These are phyloP conservation scores for Xylaria sp. DNA, from an alignment of 2,329 filamentous ascomycete species.

Conservation along the genomic window DNA sequence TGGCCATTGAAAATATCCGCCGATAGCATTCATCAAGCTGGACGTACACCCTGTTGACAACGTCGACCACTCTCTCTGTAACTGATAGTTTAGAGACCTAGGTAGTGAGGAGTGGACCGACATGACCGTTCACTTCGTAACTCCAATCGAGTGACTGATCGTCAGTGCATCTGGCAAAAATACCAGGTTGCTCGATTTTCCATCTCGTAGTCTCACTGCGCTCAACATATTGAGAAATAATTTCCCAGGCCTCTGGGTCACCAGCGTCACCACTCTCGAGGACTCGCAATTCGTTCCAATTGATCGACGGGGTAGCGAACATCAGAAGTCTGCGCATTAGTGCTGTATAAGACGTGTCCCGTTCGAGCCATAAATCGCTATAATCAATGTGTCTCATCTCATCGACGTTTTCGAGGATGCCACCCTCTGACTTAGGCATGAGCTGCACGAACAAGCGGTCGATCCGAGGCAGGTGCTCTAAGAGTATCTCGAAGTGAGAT, in stretches of 20 bases:
- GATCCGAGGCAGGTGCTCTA: conserved; percentile 61
- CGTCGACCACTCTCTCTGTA: not conserved
- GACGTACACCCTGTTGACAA: not conserved
- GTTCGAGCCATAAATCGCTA: conserved; percentile 64
- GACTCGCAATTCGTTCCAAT: conserved; percentile 58
- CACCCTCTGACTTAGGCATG: conserved; percentile 51
- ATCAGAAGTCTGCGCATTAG: conserved; percentile 55
- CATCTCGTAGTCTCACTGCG: conserved; percentile 54
- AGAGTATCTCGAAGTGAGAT: conserved; percentile 66
- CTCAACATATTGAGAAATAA: conserved; percentile 54
- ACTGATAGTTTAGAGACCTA: not conserved
- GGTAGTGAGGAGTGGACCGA: not conserved
- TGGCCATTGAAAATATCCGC: not conserved
- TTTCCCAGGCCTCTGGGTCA: conserved; percentile 59
- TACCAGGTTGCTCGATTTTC: conserved; percentile 57
- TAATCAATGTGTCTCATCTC: conserved; percentile 55
- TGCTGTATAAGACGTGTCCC: conserved; percentile 61
- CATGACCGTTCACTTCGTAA: conserved; percentile 38
- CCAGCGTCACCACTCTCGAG: conserved; percentile 64
- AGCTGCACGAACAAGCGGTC: conserved; percentile 66
- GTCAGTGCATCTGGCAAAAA: conserved; percentile 54
- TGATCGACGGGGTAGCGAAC: conserved; percentile 27
- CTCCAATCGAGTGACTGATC: conserved; percentile 28
- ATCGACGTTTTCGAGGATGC: conserved; percentile 51
- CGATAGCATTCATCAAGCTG: not conserved